These are phyloP conservation scores for Penicillium cosmopolitanum DNA, from an alignment of 495 filamentous ascomycete genomes.

Conservation along the genomic window DNA sequence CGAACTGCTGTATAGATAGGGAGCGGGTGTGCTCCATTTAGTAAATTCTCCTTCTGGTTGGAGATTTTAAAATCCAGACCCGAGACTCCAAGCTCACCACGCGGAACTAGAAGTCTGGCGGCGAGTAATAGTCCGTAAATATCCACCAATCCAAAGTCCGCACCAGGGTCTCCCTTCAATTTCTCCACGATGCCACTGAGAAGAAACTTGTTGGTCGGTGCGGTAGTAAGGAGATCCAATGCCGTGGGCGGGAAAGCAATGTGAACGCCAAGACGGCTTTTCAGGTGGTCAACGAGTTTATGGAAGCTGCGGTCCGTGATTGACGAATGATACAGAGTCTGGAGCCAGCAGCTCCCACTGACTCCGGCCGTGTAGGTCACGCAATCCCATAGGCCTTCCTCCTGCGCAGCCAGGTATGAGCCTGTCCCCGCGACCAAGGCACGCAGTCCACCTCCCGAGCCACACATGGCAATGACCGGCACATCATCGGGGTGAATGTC, in stretches of 20 bases:
- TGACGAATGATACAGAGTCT: slow-evolving; percentile 86
- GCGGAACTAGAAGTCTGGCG: slow-evolving; percentile 81
- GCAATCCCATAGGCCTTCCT: slow-evolving; percentile 89
- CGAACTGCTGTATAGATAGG: slow-evolving; percentile 95
- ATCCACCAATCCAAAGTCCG: slow-evolving; percentile 89
- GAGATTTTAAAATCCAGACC: slow-evolving; percentile 85
- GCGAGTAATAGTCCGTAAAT: slow-evolving; percentile 86
- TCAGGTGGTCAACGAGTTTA: slow-evolving; percentile 79
- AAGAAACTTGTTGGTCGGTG: slow-evolving; percentile 91
- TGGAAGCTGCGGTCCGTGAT: slow-evolving; percentile 66
- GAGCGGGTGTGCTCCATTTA: slow-evolving; percentile 77
- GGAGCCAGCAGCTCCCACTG: slow-evolving; percentile 93
- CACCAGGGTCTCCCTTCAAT: slow-evolving; percentile 75
- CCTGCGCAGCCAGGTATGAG: slow-evolving; percentile 76
- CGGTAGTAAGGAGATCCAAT: slow-evolving; percentile 71
- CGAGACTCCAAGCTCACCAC: slow-evolving; percentile 75
- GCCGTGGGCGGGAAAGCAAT: slow-evolving; percentile 89
- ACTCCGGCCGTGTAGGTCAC: slow-evolving; percentile 94
- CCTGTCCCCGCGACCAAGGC: slow-evolving; percentile 88
- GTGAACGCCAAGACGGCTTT: slow-evolving; percentile 79
- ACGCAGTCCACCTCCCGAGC: slow-evolving; percentile 87
- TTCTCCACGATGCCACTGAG: slow-evolving; percentile 89
- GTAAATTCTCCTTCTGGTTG: slow-evolving; percentile 72
- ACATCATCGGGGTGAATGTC: slow-evolving; percentile 94
- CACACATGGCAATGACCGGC: slow-evolving; percentile 88